Conservation (phyloP, 2,329 filamentous ascomycete genomes). For the Scedosporium aurantiacum region DNA sequence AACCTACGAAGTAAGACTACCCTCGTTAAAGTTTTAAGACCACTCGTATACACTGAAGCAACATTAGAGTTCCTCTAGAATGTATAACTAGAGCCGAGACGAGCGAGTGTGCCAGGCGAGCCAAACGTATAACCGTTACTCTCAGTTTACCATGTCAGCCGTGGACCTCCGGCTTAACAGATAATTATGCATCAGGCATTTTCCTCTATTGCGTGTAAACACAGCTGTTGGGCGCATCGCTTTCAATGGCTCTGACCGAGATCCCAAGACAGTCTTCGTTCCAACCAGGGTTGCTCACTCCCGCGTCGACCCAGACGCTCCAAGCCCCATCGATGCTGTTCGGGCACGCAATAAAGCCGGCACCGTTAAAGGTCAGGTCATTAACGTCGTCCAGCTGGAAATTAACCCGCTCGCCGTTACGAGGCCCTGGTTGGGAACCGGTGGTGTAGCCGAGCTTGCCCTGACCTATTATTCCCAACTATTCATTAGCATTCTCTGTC, state of each 20-base stretch:
- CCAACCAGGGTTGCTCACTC: conserved; percentile 22
- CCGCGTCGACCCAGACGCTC: conserved; percentile 25
- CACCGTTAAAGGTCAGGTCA: conserved; percentile 34
- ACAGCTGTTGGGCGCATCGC: conserved; percentile 24
- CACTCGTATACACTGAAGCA: conserved; percentile 44
- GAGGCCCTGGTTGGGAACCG: conserved; percentile 25
- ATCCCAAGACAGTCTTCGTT: conserved; percentile 27
- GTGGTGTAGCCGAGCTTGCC: conserved; percentile 43
- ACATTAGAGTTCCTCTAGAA: conserved; percentile 50
- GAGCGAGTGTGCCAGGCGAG: too few relatives aligned
- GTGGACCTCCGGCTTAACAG: not conserved
- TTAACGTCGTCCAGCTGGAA: conserved; percentile 32
- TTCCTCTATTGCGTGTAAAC: conserved; percentile 18
- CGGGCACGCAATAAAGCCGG: conserved; percentile 42
- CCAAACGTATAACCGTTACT: too few relatives aligned
- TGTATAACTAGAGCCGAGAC: conserved; percentile 33
- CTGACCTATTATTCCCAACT: conserved; percentile 26
- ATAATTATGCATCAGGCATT: not conserved
- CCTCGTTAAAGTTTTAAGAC: conserved; percentile 34
- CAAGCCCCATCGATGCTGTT: conserved; percentile 29
- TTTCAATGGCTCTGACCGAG: conserved; percentile 17
- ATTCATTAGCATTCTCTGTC: conserved; percentile 2
- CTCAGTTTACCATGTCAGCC: too few relatives aligned
- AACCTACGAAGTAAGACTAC: conserved; percentile 43
- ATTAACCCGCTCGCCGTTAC: conserved; percentile 32